Conservation (phyloP, 192 early-diverging fungal genomes). For the Podila clonocystis region DNA sequence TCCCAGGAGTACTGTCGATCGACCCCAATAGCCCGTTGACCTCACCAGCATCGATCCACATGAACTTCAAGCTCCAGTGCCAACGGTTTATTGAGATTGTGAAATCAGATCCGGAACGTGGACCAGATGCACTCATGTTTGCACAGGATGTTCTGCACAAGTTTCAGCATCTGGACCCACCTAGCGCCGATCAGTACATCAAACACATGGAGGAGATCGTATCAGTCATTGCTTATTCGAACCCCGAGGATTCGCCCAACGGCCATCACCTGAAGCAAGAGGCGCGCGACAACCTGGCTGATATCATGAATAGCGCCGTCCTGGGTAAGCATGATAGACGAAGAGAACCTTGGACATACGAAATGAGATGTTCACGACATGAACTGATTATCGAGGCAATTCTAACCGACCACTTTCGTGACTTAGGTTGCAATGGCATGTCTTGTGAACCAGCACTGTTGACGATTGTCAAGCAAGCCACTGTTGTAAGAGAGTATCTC, state of each 20-base stretch:
- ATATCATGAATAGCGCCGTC: slow-evolving; percentile 69
- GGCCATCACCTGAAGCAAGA: slow-evolving; percentile 60
- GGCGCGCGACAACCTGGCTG: slow-evolving; percentile 66
- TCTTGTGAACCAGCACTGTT: slow-evolving; percentile 58
- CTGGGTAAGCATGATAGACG: slow-evolving; percentile 55
- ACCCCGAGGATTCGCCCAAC: slow-evolving; percentile 67
- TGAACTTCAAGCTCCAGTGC: slow-evolving; percentile 69
- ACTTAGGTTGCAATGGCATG: slow-evolving; percentile 54
- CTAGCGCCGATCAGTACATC: slow-evolving; percentile 51
- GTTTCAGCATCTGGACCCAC: slow-evolving; percentile 45
- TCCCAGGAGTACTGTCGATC: slow-evolving; percentile 46
- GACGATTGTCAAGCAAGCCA: slow-evolving; percentile 67
- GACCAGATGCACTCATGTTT: slow-evolving; percentile 66
- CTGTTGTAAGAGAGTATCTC: slow-evolving; percentile 62
- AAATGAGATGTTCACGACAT: neutral
- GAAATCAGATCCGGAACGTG: slow-evolving; percentile 37
- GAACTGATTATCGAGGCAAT: too few species aligned
- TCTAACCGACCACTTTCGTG: neutral
- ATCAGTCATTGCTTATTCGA: slow-evolving; percentile 68
- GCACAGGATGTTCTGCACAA: slow-evolving; percentile 63
- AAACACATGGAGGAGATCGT: slow-evolving; percentile 59
- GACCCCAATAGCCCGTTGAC: slow-evolving; percentile 40
- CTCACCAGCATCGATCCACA: slow-evolving; percentile 54
- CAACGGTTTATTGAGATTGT: slow-evolving; percentile 75
- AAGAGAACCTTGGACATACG: too few species aligned